Conservation (phyloP, 306 rosid species). For the Arachis hypogaea region DNA sequence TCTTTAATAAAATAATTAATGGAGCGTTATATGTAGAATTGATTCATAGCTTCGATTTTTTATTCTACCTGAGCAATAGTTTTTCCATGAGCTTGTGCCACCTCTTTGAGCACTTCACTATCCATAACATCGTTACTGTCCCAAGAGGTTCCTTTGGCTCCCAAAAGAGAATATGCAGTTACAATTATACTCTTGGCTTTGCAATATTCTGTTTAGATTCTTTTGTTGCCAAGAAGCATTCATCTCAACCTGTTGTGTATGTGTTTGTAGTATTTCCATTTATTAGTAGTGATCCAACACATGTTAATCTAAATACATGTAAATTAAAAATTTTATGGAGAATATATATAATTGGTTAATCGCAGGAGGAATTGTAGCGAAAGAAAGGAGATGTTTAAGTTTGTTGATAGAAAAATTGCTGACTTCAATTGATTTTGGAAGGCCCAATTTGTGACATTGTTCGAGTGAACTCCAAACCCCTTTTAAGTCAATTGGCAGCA, state of each 20-base stretch:
- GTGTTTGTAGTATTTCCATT: too few relatives aligned
- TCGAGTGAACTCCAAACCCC: constrained; percentile 81
- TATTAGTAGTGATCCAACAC: too few relatives aligned
- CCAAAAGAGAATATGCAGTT: constrained; percentile 35
- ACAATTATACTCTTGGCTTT: constrained; percentile 40
- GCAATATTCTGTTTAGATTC: constrained; percentile 48
- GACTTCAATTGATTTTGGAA: constrained; percentile 79
- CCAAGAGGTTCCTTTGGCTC: constrained; percentile 43
- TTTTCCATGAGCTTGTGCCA: constrained; percentile 49
- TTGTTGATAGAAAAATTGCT: constrained; percentile 74
- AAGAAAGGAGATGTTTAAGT: constrained; percentile 35
- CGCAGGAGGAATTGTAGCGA: too few relatives aligned
- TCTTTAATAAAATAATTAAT: not conserved
- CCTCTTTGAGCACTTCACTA: constrained; percentile 45
- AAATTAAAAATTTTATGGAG: constrained; percentile 26
- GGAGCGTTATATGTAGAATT: too few relatives aligned
- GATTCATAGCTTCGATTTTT: not conserved
- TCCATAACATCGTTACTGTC: constrained; percentile 46
- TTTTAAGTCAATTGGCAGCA: constrained; percentile 55
- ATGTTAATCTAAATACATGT: too few relatives aligned
- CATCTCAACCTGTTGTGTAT: constrained; percentile 44
- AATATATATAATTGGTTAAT: too few relatives aligned
- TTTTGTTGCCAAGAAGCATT: constrained; percentile 50
- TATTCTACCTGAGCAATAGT: constrained; percentile 46
- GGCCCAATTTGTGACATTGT: constrained; percentile 70